Conservation (phyloP, 1,139 yeast genomes). For the Pneumocystis wakefieldiae region DNA sequence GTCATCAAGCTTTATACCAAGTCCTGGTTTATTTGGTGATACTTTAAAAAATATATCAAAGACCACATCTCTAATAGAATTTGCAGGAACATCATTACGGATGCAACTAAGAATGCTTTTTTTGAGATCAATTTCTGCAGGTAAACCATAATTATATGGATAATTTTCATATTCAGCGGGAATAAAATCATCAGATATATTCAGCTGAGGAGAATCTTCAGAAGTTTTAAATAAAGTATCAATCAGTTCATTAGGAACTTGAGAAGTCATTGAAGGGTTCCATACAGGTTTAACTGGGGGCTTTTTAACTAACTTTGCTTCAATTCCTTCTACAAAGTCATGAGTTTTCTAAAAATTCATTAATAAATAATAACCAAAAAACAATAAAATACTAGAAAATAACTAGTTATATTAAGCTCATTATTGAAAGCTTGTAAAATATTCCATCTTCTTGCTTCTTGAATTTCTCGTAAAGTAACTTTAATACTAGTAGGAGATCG, state of each 20-base stretch:
- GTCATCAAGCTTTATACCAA: background rate
- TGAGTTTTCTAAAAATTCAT: conserved; percentile 43
- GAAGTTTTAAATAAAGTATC: background rate
- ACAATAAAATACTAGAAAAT: background rate
- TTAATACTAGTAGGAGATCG: conserved; percentile 72
- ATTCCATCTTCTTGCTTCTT: conserved; percentile 43
- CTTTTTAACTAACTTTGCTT: conserved; percentile 41
- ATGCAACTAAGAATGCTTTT: background rate
- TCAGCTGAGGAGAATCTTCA: background rate
- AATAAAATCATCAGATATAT: background rate
- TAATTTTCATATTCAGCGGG: background rate
- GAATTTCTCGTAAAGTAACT: conserved; percentile 55
- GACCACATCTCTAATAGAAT: background rate
- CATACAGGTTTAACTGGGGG: background rate
- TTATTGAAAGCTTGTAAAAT: conserved; percentile 53
- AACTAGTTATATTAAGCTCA: conserved; percentile 66
- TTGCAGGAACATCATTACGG: background rate
- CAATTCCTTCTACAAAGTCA: conserved; percentile 63
- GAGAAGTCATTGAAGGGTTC: background rate
- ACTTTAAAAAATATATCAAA: background rate
- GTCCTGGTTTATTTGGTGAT: background rate
- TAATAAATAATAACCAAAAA: background rate
- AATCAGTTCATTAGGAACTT: background rate
- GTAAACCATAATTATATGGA: background rate
- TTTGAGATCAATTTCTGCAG: background rate